phyloP scores from a whole-genome alignment of 1,284 basidiomycete genomes.

The Naganishia sp. region DNA sequence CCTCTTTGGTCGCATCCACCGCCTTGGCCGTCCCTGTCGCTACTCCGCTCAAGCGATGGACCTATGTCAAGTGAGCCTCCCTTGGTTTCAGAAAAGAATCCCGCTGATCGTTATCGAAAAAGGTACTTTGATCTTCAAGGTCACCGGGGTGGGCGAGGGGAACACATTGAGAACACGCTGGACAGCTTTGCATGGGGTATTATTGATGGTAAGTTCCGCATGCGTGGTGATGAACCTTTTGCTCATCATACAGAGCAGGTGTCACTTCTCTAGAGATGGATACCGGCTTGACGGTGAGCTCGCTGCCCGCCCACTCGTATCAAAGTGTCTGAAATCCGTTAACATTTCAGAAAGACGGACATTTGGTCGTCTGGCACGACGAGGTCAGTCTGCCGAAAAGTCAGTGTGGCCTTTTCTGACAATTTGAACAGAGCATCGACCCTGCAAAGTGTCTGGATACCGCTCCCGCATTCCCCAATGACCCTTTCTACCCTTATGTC shows the following conservation, averaged over 20 bases:
- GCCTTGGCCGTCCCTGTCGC: conserved; percentile 10
- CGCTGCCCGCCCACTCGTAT: not conserved
- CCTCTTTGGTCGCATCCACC: conserved; percentile 10
- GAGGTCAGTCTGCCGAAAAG: conserved; percentile 50
- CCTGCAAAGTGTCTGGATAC: conserved; percentile 69
- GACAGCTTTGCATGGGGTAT: conserved; percentile 61
- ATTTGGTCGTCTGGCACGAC: conserved; percentile 77
- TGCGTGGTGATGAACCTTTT: too few species aligned
- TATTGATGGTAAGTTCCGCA: conserved; percentile 59
- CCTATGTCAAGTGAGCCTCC: conserved; percentile 35
- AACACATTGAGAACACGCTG: conserved; percentile 46
- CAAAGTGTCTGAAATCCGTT: not conserved
- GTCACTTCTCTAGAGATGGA: conserved; percentile 74
- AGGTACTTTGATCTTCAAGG: conserved; percentile 58
- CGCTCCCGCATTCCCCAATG: conserved; percentile 49
- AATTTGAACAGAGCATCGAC: conserved; percentile 52
- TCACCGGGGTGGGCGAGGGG: conserved; percentile 75
- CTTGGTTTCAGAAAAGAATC: not conserved
- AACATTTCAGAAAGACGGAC: conserved; percentile 61
- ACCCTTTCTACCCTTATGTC: conserved; percentile 54
- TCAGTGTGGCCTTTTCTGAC: not conserved
- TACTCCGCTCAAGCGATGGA: conserved; percentile 38
- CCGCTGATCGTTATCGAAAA: not conserved
- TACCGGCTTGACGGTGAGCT: conserved; percentile 66
- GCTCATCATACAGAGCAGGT: not conserved